Percentiles rank a stretch among this genome's conserved stretches.
phyloP scores from a whole-genome alignment of 1,284 basidiomycete species.

The Ceratobasidium sp. region DNA sequence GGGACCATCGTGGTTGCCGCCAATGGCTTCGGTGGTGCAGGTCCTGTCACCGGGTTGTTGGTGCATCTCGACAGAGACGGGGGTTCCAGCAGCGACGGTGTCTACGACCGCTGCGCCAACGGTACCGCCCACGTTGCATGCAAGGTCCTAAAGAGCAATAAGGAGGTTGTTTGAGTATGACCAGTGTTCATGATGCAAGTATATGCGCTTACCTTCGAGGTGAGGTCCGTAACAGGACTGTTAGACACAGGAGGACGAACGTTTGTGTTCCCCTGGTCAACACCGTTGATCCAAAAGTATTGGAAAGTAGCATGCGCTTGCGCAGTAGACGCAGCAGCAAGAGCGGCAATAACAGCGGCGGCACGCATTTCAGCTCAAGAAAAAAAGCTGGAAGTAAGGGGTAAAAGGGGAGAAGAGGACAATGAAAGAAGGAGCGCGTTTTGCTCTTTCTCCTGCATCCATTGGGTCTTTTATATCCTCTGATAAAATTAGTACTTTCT shows the following conservation, averaged over 20 bases:
- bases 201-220: slow-evolving; percentile 37
- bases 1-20: slow-evolving; percentile 50
- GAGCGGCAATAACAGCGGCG: slow-evolving; percentile 29
- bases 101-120: slow-evolving; percentile 35
- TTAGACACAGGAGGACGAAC: slow-evolving; percentile 43
- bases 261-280: slow-evolving; percentile 36
- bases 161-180: not conserved
- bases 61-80: slow-evolving; percentile 51
- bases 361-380: slow-evolving; percentile 14
- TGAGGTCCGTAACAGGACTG: slow-evolving; percentile 37
- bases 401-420: not conserved
- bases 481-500: too few species aligned
- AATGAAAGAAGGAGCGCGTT: not conserved
- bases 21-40: slow-evolving; percentile 50
- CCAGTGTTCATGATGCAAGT: not conserved
- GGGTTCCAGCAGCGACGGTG: slow-evolving; percentile 49
- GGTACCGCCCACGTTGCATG: slow-evolving; percentile 47
- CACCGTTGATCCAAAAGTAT: slow-evolving; percentile 46
- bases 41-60: slow-evolving; percentile 50
- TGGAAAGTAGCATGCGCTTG: slow-evolving; percentile 50
- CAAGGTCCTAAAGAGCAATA: slow-evolving; percentile 27
- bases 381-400: not conserved
- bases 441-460: too few species aligned
- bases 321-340: slow-evolving; percentile 41
- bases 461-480: not conserved